These are phyloP conservation scores for Ceratocystis destructans DNA, from an alignment of 2,329 filamentous ascomycete species.

Conservation along the genomic window DNA sequence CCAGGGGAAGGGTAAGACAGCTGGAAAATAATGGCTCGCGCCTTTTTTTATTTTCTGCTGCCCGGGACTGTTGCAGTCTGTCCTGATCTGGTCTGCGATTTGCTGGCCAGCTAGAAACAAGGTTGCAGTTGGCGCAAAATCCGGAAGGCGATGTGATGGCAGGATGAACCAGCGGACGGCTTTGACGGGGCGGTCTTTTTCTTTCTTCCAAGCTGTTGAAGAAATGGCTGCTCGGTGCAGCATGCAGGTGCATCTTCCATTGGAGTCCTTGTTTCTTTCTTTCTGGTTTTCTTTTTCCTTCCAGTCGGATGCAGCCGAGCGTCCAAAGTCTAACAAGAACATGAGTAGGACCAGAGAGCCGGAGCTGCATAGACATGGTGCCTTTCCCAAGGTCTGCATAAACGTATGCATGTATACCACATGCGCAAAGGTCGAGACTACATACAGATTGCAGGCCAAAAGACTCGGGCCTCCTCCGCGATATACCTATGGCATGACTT, in stretches of 20 bases:
- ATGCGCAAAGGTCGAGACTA: too few species aligned
- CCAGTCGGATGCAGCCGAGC: neutral
- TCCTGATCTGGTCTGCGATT: neutral
- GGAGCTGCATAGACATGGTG: neutral
- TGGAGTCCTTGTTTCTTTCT: neutral
- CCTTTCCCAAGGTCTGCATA: neutral
- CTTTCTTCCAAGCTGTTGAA: neutral
- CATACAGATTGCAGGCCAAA: too few species aligned
- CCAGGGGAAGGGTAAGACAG: too few species aligned
- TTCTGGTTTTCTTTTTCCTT: neutral
- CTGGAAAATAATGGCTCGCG: too few species aligned
- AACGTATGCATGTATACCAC: neutral
- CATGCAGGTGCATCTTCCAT: neutral
- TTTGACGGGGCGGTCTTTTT: neutral
- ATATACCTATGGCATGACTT: neutral
- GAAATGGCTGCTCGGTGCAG: neutral
- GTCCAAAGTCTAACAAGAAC: neutral
- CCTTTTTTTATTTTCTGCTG: too few species aligned
- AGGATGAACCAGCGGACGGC: neutral
- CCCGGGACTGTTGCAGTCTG: too few species aligned
- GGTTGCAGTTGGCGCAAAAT: neutral
- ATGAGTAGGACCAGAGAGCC: too few species aligned
- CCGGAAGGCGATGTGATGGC: neutral
- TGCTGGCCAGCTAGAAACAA: neutral
- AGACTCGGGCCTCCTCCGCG: neutral